These are phyloP conservation scores for Amanita rimosa DNA, from an alignment of 768 basidiomycete genomes.

Conservation along the genomic window DNA sequence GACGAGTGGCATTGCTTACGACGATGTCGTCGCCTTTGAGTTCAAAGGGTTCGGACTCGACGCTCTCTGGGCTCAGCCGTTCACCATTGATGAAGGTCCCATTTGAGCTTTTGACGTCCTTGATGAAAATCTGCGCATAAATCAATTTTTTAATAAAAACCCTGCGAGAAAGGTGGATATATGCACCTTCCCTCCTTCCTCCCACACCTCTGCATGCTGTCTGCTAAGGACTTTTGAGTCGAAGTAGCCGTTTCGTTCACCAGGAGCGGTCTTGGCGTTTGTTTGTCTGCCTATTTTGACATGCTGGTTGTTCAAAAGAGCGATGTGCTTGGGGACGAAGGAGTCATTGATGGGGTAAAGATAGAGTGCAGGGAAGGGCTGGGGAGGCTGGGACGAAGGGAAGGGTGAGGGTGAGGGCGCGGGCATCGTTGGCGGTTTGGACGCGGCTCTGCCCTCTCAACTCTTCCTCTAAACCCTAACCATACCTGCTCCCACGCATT, in stretches of 20 bases:
- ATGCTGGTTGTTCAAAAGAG: conserved; percentile 55
- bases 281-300: conserved; percentile 94
- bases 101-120: conserved; percentile 96
- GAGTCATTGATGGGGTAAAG: conserved; percentile 92
- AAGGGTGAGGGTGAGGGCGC: conserved; percentile 14
- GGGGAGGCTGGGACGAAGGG: conserved; percentile 11
- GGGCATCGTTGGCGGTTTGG: conserved; percentile 14
- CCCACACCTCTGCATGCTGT: conserved; percentile 98
- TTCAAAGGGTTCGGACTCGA: conserved; percentile 88
- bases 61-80: conserved; percentile 77
- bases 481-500: conserved; percentile 1
- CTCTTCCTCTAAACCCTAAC: conserved; percentile 3
- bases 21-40: conserved; percentile 94
- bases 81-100: conserved; percentile 98
- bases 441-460: conserved; percentile 4
- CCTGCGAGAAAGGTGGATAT: neutral
- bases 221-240: conserved; percentile 90
- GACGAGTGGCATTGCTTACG: conserved; percentile 36
- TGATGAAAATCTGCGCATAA: conserved; percentile 76
- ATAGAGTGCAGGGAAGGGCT: conserved; percentile 38
- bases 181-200: conserved; percentile 73
- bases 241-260: conserved; percentile 92
- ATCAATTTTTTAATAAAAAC: conserved; percentile 9
- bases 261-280: conserved; percentile 88
- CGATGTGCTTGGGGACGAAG: conserved; percentile 89